Conservation (phyloP, 768 basidiomycete genomes). For the Boletus patriciae region DNA sequence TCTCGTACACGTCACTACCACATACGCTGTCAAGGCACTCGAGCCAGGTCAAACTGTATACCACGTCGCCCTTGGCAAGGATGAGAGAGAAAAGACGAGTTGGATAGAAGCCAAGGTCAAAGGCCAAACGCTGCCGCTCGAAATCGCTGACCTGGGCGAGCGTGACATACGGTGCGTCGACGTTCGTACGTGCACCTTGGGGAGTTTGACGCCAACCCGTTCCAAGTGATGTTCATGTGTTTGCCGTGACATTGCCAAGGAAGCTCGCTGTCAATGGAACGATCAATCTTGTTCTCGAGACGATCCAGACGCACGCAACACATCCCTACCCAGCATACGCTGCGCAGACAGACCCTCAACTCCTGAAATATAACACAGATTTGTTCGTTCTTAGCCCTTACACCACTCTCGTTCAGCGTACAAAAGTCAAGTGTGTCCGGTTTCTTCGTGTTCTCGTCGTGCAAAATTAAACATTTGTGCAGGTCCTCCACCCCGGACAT, state of each 20-base stretch:
- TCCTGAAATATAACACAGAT: conserved; percentile 72
- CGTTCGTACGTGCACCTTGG: conserved; percentile 3
- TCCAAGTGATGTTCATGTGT: conserved; percentile 45
- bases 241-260: conserved; percentile 65
- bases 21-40: conserved; percentile 78
- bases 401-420: conserved; percentile 73
- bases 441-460: not conserved
- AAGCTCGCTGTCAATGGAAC: conserved; percentile 58
- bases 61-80: conserved; percentile 61
- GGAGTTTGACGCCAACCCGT: conserved; percentile 27
- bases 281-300: conserved; percentile 74
- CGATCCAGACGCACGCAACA: conserved; percentile 76
- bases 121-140: conserved; percentile 57
- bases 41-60: conserved; percentile 61
- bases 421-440: conserved; percentile 74
- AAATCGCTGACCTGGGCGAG: conserved; percentile 48
- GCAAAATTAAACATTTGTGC: conserved; percentile 5
- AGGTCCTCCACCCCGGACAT: conserved; percentile 75
- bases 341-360: conserved; percentile 74
- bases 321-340: conserved; percentile 73
- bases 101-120: conserved; percentile 83
- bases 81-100: conserved; percentile 66
- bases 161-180: conserved; percentile 53
- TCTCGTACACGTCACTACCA: conserved; percentile 84
- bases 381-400: conserved; percentile 87